Evolutionary conservation across 306 rosid species (phyloP).

Genomic region (Malus sylvestris): DNA sequence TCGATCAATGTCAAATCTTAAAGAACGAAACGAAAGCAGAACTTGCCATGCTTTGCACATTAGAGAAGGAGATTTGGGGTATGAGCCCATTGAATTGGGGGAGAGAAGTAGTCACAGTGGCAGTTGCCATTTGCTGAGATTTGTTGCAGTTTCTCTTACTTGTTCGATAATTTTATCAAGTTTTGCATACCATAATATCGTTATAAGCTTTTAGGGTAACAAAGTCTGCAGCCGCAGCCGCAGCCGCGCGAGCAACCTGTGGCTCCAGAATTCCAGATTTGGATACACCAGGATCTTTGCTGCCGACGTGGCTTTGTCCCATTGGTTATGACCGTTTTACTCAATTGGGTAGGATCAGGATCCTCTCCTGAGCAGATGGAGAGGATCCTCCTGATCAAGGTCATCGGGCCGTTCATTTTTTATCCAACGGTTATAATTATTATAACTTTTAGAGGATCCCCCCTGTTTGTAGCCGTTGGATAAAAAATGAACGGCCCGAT

Average conservation of each 20-base stretch:
- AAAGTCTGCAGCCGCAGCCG: slow-evolving; percentile 33
- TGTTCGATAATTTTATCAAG: neutral
- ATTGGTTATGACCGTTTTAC: slow-evolving; percentile 31
- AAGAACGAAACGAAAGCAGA: too few relatives aligned
- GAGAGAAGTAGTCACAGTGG: slow-evolving; percentile 53
- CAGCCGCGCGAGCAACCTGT: slow-evolving; percentile 39
- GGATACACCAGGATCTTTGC: slow-evolving; percentile 54
- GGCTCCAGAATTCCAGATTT: slow-evolving; percentile 42
- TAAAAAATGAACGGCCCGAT: too few relatives aligned
- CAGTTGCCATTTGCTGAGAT: slow-evolving; percentile 51
- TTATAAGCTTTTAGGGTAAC: slow-evolving; percentile 1
- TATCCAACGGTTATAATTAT: too few relatives aligned
- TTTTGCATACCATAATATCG: neutral
- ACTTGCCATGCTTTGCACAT: slow-evolving; percentile 55
- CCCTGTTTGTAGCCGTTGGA: too few relatives aligned
- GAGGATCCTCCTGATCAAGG: too few relatives aligned
- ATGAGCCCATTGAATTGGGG: slow-evolving; percentile 80
- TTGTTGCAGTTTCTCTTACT: neutral
- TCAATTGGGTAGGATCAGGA: slow-evolving; percentile 31
- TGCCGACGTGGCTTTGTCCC: slow-evolving; percentile 53
- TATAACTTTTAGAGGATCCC: too few relatives aligned
- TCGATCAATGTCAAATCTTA: neutral
- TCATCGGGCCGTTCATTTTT: too few relatives aligned
- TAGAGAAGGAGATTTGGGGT: slow-evolving; percentile 44
- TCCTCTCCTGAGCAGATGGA: too few relatives aligned